These are phyloP conservation scores for Calocybe gangraenosa DNA, from an alignment of 768 basidiomycete species.

Conservation along the genomic window DNA sequence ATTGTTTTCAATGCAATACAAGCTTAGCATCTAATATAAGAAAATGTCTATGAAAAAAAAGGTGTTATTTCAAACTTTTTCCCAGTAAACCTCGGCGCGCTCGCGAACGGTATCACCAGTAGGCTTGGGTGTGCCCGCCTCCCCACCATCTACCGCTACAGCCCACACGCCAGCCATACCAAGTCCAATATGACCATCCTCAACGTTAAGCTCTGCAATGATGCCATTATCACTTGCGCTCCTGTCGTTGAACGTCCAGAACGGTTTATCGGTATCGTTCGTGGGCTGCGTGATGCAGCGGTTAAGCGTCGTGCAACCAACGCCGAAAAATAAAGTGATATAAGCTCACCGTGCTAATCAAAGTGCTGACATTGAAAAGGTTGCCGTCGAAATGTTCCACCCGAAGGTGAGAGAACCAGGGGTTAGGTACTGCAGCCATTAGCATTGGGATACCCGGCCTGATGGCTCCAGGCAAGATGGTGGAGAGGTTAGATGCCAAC, in stretches of 20 bases:
- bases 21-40: too few relatives aligned
- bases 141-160: conserved; percentile 17
- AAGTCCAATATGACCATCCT: conserved; percentile 14
- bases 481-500: conserved; percentile 5
- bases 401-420: conserved; percentile 15
- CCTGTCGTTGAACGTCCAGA: conserved; percentile 17
- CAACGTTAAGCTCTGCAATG: conserved; percentile 16
- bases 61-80: conserved; percentile 8
- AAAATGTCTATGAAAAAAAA: too few relatives aligned
- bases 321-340: not conserved
- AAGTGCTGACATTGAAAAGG: conserved; percentile 16
- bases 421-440: conserved; percentile 13
- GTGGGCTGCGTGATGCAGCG: conserved; percentile 2
- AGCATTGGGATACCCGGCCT: conserved; percentile 16
- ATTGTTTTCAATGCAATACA: too few relatives aligned
- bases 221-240: conserved; percentile 8
- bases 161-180: conserved; percentile 17
- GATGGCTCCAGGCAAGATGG: conserved; percentile 19
- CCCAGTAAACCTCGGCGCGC: conserved; percentile 22
- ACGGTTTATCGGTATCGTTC: conserved; percentile 11
- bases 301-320: not conserved
- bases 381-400: conserved; percentile 19
- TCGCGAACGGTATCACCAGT: conserved; percentile 19
- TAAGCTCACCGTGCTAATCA: conserved; percentile 16
- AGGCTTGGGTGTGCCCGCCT: conserved; percentile 13